These are phyloP conservation scores for Quercus berberidifolia DNA, from an alignment of 306 rosid species.

Conservation along the genomic window DNA sequence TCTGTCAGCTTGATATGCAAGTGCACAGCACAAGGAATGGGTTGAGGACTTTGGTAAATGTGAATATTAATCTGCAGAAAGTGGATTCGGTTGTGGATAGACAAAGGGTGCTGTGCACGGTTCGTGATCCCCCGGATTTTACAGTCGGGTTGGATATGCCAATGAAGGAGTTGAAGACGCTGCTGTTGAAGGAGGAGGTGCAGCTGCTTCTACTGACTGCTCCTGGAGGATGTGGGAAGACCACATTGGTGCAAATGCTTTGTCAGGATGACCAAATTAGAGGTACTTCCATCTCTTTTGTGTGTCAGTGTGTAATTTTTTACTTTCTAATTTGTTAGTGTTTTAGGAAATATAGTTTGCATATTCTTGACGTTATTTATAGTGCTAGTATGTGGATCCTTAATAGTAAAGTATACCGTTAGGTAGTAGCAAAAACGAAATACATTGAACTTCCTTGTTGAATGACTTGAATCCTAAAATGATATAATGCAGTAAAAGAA, in stretches of 20 bases:
- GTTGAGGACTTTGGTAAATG: neutral
- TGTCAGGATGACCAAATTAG: constrained; percentile 35
- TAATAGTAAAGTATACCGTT: neutral
- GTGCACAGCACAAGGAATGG: neutral
- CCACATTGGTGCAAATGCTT: constrained; percentile 44
- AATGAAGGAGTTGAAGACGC: constrained; percentile 30
- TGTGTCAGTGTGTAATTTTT: neutral
- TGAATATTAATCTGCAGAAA: constrained; percentile 1
- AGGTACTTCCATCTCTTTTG: constrained; percentile 23
- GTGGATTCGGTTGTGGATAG: neutral
- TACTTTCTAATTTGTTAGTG: neutral
- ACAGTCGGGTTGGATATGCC: constrained; percentile 35
- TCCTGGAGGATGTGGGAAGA: constrained; percentile 51
- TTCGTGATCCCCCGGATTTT: constrained; percentile 18
- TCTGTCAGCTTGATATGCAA: neutral
- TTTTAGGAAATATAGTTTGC: neutral
- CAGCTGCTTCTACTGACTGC: constrained; percentile 33
- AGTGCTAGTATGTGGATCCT: neutral
- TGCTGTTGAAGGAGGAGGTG: constrained; percentile 22
- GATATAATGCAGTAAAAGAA: neutral
- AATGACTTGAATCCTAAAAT: too few relatives aligned
- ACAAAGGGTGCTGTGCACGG: constrained; percentile 1
- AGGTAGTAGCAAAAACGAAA: neutral
- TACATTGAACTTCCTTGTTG: neutral
- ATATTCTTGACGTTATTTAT: neutral